Percentiles rank a stretch among this genome's conserved stretches.
Conservation (phyloP, 768 basidiomycete species). For the Lepiota brunneoincarnata region DNA sequence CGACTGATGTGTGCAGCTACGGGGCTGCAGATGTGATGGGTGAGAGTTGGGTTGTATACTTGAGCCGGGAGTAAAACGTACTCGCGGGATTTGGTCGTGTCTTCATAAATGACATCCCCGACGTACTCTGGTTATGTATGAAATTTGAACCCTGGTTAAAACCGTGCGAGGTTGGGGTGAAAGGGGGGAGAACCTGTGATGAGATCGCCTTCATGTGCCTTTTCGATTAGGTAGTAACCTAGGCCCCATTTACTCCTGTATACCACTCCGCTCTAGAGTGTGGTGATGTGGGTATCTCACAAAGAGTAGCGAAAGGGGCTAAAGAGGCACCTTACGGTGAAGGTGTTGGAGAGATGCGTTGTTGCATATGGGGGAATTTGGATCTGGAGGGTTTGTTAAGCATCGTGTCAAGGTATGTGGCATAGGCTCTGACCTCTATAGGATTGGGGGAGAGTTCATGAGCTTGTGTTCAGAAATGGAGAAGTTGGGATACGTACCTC, state of each 20-base stretch:
- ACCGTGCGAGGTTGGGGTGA: background rate
- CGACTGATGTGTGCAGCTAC: constrained; percentile 9
- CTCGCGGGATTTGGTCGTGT: constrained; percentile 15
- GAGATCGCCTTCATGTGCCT: constrained; percentile 10
- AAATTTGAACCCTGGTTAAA: background rate
- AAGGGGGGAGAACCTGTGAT: constrained; percentile 11
- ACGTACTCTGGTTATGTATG: constrained; percentile 10
- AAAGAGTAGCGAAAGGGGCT: background rate
- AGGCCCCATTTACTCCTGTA: constrained; percentile 12
- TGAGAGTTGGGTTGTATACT: background rate
- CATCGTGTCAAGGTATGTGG: background rate
- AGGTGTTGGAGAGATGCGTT: constrained; percentile 2
- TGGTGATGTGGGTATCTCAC: background rate
- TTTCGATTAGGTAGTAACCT: constrained; percentile 13
- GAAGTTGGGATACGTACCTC: constrained; percentile 22
- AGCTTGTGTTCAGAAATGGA: background rate
- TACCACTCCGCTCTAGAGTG: constrained; percentile 1
- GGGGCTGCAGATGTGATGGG: background rate
- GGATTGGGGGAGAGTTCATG: background rate
- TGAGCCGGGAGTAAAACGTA: background rate
- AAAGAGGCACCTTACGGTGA: background rate
- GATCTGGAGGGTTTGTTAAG: background rate
- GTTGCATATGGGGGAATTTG: background rate
- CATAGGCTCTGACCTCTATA: constrained; percentile 13
- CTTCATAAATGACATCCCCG: constrained; percentile 16